Base-by-base conservation (phyloP, 495 filamentous ascomycete species). In the Delitschia confertaspora region DNA sequence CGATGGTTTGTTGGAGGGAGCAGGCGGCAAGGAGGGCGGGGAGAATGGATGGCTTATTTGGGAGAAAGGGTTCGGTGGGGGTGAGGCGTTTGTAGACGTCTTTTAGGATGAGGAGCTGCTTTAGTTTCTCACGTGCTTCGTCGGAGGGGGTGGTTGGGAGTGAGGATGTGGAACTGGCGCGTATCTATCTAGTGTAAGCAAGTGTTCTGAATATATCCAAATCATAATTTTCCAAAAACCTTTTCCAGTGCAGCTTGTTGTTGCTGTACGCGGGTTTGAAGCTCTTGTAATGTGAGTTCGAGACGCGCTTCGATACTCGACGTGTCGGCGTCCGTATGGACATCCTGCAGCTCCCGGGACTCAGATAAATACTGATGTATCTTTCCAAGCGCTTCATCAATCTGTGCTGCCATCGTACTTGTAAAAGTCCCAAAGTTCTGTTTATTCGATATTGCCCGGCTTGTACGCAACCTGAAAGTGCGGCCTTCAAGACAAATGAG, bases 1-100 rank as follows among this genome's bases (percentile, higher is more conserved):
- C 58, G 33, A 85, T 74, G 17, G 77, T 75, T 27, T 71, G 71
- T 23, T 76, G 66, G 1, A 75, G 79, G 42, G 73, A 76, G 23
- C 79, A 73, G 20, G 84, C 60, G 2, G 84, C 83, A 6, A 93
- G 60, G 0, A 93, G 68, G 17, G 79, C 74, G 4, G 84, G 82
- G 6, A 93, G 60, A 18, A 76, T 69, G 14, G 85, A 88, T 13
- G 73, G 74, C 6, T 75, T 64, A 8, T 66, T 63, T 18, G 85
- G 83, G 16, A 88, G 65, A 39, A 73, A 72, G 14, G 79, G 76
- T 29, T 80, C 72, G 14, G 68, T 62, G 19, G 75, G 68, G 10
- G 77, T 67, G 14, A 82, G 60, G 19, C 71, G 68, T 24, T 76
- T 70, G 56, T 85, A 88, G 6, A 79, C 79, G 38, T 69, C 66